Evolutionary conservation across 2,329 filamentous ascomycete genomes (phyloP).

Genomic region (Endoconidiophora laricicola): DNA sequence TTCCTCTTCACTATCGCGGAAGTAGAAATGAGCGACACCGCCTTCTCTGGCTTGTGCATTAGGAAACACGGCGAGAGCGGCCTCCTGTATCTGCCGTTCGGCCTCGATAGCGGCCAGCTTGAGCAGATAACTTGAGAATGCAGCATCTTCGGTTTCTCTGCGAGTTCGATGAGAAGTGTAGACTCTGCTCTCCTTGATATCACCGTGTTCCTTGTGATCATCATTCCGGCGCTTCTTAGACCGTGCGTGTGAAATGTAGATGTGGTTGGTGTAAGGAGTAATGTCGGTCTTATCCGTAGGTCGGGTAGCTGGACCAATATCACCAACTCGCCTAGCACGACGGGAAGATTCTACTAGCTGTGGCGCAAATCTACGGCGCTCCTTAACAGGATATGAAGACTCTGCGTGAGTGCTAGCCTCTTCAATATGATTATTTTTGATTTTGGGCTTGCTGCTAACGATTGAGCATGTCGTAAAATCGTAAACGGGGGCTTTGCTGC

Average conservation of each 20-base stretch:
- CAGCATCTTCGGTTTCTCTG: slow-evolving; percentile 58
- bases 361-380: slow-evolving; percentile 46
- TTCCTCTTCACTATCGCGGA: slow-evolving; percentile 45
- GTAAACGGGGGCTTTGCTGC: slow-evolving; percentile 13
- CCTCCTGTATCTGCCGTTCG: slow-evolving; percentile 63
- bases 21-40: slow-evolving; percentile 54
- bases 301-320: slow-evolving; percentile 43
- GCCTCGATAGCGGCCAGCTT: slow-evolving; percentile 65
- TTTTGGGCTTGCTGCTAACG: not conserved
- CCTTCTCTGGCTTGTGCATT: slow-evolving; percentile 39
- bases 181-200: slow-evolving; percentile 1
- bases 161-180: slow-evolving; percentile 21
- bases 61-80: slow-evolving; percentile 53
- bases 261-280: slow-evolving; percentile 45
- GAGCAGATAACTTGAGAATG: slow-evolving; percentile 60
- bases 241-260: slow-evolving; percentile 27
- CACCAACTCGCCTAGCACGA: slow-evolving; percentile 50
- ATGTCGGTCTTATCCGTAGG: slow-evolving; percentile 58
- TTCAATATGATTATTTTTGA: slow-evolving; percentile 5
- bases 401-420: not conserved
- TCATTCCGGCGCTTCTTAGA: slow-evolving; percentile 6
- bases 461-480: not conserved
- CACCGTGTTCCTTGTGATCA: slow-evolving; percentile 3
- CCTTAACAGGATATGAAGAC: not conserved
- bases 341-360: slow-evolving; percentile 69